These are phyloP conservation scores for Lablab purpureus DNA, from an alignment of 306 rosid species.

Conservation along the genomic window DNA sequence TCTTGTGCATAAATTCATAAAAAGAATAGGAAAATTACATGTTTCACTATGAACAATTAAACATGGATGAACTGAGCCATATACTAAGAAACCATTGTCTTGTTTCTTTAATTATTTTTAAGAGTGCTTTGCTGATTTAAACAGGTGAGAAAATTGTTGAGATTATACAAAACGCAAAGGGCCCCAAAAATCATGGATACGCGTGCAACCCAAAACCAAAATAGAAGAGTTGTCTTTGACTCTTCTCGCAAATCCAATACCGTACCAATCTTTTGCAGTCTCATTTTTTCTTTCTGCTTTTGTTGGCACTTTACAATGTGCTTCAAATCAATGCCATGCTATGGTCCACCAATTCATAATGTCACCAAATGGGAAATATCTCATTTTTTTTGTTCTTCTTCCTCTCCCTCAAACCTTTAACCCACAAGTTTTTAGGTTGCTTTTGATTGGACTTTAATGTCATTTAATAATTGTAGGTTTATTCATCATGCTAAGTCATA, in stretches of 20 bases:
- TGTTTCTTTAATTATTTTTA: too few relatives aligned
- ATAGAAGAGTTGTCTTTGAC: constrained; percentile 31
- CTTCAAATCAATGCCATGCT: neutral
- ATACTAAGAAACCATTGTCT: too few relatives aligned
- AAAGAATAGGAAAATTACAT: too few relatives aligned
- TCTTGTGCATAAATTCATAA: too few relatives aligned
- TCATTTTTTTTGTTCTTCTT: neutral
- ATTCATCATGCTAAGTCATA: neutral
- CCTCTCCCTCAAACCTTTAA: neutral
- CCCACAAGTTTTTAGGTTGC: neutral
- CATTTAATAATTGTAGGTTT: neutral
- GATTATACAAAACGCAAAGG: constrained; percentile 1
- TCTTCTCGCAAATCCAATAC: neutral
- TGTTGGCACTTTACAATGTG: constrained; percentile 20
- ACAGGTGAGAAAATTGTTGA: too few relatives aligned
- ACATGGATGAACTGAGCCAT: too few relatives aligned
- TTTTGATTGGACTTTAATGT: constrained; percentile 1
- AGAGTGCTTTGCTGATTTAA: too few relatives aligned
- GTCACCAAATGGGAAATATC: constrained; percentile 11
- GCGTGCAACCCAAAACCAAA: constrained; percentile 47
- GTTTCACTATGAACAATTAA: too few relatives aligned
- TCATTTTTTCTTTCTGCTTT: constrained; percentile 13
- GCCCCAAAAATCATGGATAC: constrained; percentile 40
- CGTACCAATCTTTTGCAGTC: constrained; percentile 16
- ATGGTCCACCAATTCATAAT: constrained; percentile 9